Evolutionary conservation across 2,329 filamentous ascomycete genomes (phyloP).

Genomic region (Microascus cirrosus): DNA sequence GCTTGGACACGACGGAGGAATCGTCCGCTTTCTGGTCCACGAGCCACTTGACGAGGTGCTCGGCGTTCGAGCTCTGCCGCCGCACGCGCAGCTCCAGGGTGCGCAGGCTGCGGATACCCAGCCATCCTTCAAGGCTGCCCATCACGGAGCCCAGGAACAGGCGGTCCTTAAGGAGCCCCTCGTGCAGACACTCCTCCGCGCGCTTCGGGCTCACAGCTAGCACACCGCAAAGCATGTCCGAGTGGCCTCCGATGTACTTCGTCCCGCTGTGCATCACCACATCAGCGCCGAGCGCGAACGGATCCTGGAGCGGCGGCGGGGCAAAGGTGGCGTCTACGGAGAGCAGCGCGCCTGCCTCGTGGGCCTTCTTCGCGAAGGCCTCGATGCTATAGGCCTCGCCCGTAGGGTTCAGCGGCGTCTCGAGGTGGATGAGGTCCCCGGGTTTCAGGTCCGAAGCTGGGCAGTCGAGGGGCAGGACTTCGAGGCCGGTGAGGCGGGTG

Average conservation of each 20-base stretch:
- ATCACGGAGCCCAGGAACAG: slow-evolving; percentile 73
- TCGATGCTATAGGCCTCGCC: slow-evolving; percentile 69
- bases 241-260: slow-evolving; percentile 95
- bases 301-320: slow-evolving; percentile 79
- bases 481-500: slow-evolving; percentile 62
- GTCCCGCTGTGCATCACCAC: slow-evolving; percentile 86
- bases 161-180: slow-evolving; percentile 53
- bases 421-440: slow-evolving; percentile 81
- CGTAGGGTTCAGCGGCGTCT: slow-evolving; percentile 88
- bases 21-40: slow-evolving; percentile 28
- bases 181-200: slow-evolving; percentile 42
- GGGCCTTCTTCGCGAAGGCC: slow-evolving; percentile 61
- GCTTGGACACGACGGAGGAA: slow-evolving; percentile 19
- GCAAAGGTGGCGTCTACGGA: slow-evolving; percentile 89
- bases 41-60: slow-evolving; percentile 62
- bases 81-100: slow-evolving; percentile 76
- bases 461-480: slow-evolving; percentile 61
- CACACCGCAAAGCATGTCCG: slow-evolving; percentile 83
- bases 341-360: slow-evolving; percentile 59
- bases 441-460: slow-evolving; percentile 52
- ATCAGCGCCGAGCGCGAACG: slow-evolving; percentile 72
- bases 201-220: slow-evolving; percentile 50
- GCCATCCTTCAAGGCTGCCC: slow-evolving; percentile 85
- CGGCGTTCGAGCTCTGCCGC: slow-evolving; percentile 63
- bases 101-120: slow-evolving; percentile 75